A percentile compares a stretch with the other conserved stretches of the same genome.
phyloP scores from a whole-genome alignment of 768 basidiomycete species.

The Tubosaeta brunneosetosa region DNA sequence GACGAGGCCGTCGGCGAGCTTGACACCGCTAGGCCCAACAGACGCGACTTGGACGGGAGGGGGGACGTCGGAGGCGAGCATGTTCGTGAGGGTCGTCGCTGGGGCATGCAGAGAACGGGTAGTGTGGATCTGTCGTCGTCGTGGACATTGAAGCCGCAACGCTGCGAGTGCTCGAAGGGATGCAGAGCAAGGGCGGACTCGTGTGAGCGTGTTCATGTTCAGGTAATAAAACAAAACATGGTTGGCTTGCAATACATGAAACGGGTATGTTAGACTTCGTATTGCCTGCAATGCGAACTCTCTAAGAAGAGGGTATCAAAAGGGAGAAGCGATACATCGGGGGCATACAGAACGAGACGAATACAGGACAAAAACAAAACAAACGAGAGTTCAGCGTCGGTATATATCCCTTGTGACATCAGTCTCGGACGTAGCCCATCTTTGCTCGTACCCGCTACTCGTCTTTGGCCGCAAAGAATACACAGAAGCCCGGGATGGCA shows the following conservation, averaged over 20 bases:
- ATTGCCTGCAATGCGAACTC: neutral
- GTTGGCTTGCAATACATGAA: neutral
- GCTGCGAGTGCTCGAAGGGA: neutral
- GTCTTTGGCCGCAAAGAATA: neutral
- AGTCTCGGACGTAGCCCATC: conserved; percentile 25
- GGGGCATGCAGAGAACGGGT: conserved; percentile 5
- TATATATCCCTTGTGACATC: conserved; percentile 18
- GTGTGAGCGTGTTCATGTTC: neutral
- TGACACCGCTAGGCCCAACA: conserved; percentile 58
- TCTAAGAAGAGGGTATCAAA: neutral
- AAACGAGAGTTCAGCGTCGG: conserved; percentile 6
- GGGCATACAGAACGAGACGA: neutral
- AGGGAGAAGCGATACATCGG: conserved; percentile 6
- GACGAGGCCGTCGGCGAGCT: conserved; percentile 72
- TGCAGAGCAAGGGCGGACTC: neutral
- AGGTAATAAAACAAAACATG: neutral
- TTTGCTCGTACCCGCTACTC: conserved; percentile 4
- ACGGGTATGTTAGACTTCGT: neutral
- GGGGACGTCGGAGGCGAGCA: conserved; percentile 64
- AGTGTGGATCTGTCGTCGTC: conserved; percentile 13
- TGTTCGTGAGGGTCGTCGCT: conserved; percentile 51
- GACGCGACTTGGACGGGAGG: conserved; percentile 70
- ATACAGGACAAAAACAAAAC: neutral
- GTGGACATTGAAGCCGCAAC: neutral
- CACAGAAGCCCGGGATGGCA: conserved; percentile 1